Evolutionary conservation across 148 eudicot species (phyloP).

Genomic region (Camellia lanceoleosa): DNA sequence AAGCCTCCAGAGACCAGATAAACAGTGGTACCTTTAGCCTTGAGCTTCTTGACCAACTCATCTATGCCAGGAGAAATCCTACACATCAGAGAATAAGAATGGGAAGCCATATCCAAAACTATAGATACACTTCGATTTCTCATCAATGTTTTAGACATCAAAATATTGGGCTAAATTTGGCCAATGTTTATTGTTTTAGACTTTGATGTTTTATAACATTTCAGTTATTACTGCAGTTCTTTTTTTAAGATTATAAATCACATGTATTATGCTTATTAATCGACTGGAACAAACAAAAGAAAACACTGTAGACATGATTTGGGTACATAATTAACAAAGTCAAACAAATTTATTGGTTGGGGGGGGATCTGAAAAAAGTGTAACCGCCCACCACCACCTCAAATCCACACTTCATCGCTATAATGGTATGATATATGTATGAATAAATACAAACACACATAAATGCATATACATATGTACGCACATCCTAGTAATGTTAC

Average conservation of each 20-base stretch:
- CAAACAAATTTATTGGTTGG: not conserved
- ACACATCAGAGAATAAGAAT: constrained; percentile 21
- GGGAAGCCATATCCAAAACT: not conserved
- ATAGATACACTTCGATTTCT: no score
- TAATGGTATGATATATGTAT: not conserved
- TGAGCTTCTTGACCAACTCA: constrained; percentile 73
- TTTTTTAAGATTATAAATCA: no score
- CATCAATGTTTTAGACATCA: not conserved
- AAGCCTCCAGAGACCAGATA: constrained; percentile 95
- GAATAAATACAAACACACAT: not conserved
- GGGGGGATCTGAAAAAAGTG: not conserved
- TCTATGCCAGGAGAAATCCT: constrained; percentile 94
- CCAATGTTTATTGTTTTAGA: not conserved
- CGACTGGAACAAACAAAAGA: not conserved
- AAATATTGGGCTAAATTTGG: not conserved
- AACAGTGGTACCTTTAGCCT: constrained; percentile 52
- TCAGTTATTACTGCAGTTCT: not conserved
- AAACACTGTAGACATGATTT: not conserved
- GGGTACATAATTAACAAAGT: not conserved
- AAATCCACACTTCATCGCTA: constrained; percentile 5
- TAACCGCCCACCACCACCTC: not conserved
- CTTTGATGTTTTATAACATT: not conserved
- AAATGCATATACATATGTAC: not conserved
- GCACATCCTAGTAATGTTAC: not conserved
- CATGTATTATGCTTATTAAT: not conserved